A percentile compares a stretch with the other conserved stretches of the same genome.
These are phyloP conservation scores for Phytophthora pinifolia DNA, from an alignment of 352 stramenopile genomes.

Conservation along the genomic window DNA sequence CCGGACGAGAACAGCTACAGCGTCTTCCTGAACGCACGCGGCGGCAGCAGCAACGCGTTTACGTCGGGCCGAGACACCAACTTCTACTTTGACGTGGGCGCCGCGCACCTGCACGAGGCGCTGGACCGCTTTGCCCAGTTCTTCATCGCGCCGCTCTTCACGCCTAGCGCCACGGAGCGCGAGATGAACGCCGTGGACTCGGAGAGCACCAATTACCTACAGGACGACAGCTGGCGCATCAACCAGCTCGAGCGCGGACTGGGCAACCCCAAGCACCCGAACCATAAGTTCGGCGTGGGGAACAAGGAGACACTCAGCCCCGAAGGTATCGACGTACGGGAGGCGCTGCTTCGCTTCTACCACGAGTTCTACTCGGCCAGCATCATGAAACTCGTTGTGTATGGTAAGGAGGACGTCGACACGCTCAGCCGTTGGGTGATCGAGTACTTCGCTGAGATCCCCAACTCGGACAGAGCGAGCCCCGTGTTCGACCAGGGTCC, in stretches of 20 bases:
- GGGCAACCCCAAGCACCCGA: constrained; percentile 66
- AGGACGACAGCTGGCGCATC: constrained; percentile 86
- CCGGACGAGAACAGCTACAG: constrained; percentile 94
- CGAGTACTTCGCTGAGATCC: constrained; percentile 74
- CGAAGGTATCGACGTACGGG: constrained; percentile 55
- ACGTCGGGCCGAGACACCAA: constrained; percentile 94
- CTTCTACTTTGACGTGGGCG: constrained; percentile 96
- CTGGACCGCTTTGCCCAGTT: constrained; percentile 97
- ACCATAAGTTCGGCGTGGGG: constrained; percentile 87
- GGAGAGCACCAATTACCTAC: constrained; percentile 96
- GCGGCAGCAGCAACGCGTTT: constrained; percentile 94
- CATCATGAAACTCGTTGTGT: constrained; percentile 87
- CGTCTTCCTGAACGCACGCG: constrained; percentile 86
- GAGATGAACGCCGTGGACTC: constrained; percentile 96
- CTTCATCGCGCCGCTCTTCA: constrained; percentile 96
- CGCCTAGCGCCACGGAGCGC: constrained; percentile 84
- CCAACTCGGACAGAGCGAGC: constrained; percentile 49
- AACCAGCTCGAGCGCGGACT: constrained; percentile 78
- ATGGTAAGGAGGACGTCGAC: constrained; percentile 83
- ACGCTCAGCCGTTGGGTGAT: constrained; percentile 74
- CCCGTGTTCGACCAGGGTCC: constrained; percentile 41
- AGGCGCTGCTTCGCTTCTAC: constrained; percentile 83
- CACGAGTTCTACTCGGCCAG: constrained; percentile 83
- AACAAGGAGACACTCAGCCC: constrained; percentile 71
- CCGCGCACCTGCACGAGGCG: constrained; percentile 60